Conservation (phyloP, 2,329 filamentous ascomycete species). For the Trichoderma sp. region DNA sequence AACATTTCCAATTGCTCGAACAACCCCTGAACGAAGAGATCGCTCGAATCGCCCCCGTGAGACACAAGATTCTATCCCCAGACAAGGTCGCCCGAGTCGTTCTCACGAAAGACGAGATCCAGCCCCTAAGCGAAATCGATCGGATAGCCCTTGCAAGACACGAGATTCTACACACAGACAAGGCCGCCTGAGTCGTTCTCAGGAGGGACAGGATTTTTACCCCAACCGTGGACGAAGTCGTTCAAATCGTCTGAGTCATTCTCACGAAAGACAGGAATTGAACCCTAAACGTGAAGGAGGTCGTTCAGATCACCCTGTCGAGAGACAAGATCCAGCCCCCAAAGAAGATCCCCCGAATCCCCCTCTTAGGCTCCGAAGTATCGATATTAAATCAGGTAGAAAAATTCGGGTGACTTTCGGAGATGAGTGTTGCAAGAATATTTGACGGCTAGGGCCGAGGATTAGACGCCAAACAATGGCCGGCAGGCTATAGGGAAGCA, state of each 20-base stretch:
- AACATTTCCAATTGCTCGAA: rapidly evolving
- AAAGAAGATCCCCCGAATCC: not conserved
- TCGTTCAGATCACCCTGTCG: not conserved
- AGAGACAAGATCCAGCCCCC: not conserved
- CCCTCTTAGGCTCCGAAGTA: not conserved
- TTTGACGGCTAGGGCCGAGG: not conserved
- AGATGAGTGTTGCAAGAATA: not conserved
- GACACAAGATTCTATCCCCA: not conserved
- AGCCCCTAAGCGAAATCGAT: not conserved
- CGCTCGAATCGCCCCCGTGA: not conserved
- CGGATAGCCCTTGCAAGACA: not conserved
- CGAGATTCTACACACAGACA: not conserved
- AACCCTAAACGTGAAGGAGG: no score
- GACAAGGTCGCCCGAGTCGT: not conserved
- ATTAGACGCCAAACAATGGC: not conserved
- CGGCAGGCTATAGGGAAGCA: not conserved
- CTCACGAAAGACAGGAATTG: no score
- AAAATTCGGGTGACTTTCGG: no score
- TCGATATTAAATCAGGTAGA: not conserved
- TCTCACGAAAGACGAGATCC: not conserved
- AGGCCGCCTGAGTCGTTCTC: not conserved
- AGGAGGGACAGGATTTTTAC: not conserved
- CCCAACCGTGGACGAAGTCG: not conserved
- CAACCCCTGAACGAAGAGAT: not conserved
- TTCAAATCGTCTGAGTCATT: no score